Evolutionary conservation across 257 asterid species (phyloP), one percentile per base, ranked within the genome.

Genomic region (Buddleja alternifolia): DNA sequence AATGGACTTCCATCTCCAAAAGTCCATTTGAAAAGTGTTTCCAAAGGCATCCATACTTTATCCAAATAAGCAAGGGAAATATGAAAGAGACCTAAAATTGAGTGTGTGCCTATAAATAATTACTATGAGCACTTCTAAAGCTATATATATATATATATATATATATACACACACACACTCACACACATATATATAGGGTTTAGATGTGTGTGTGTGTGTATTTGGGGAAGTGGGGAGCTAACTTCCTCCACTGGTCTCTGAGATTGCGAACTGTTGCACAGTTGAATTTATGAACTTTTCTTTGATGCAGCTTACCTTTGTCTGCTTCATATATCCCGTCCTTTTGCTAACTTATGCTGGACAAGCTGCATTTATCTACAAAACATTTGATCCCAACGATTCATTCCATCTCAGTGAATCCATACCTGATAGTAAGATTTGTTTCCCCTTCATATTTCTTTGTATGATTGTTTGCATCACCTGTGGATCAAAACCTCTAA

Each of bases 311-410:
- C 68, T 88, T 6, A 86, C 95, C 20, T 93, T 90, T 70, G 55
- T 83, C 67, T 88, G 88, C 86, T 67, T 88, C 78, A 70, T 93
- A 79, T 93, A 90, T 78, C 98, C 98, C 3, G 83, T 81, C 48
- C 98, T 93, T 53, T 23, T 93, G 73, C 44, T 93, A 63, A 79
- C 92, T 58, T 93, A 93, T 77, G 96, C 98, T 51, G 98, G 98
- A 52, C 97, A 90, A 81, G 96, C 95, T 71, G 98, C 97, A 56
- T 88, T 74, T 73, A 67, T 90, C 73, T 76, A 87, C 81, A 79
- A 74, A 7, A 39, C 73, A 62, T 72, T 85, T 2, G 76, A 77
- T 40, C 54, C 71, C 11, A 78, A 60, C 2, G 93, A 86, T 53
- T 83, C 77, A 73, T 72, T 82, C 63, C 87, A 90, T 78, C 92